Base-by-base conservation (phyloP, 1,139 yeast genomes). In the Nakaseomyces delphensis region DNA sequence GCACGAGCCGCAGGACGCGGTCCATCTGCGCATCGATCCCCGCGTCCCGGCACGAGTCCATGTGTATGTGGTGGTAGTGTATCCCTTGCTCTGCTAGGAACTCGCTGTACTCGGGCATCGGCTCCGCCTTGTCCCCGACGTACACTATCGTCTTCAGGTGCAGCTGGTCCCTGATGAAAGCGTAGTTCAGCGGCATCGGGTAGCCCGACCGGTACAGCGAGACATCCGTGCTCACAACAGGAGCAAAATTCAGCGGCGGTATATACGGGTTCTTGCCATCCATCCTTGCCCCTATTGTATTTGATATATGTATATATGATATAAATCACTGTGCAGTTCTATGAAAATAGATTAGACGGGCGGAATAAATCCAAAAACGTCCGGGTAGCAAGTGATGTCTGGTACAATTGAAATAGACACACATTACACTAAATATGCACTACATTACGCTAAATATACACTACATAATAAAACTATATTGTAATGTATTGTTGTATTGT, bases 191-290 rank as follows among this genome's bases (percentile, higher is more conserved):
- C 0, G 84, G 83, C 68, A 86, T 83, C 3, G 98, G 98, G 57
- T 87, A 94, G 3, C 98, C 98, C 2, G 94, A 82, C 28, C 98
- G 69, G 61, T 87, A 91, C 14, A 91, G 76, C 4, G 85, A 79
- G 46, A 84, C 89, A 50, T 85, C 95, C 3, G 63, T 55, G 37
- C 63, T 58, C 10, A 60, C 55, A 1, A 89, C 95, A 15, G 85
- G 74, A 1, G 95, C 77, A 58, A 89, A 89, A 64, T 87, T 87
- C 52, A 91, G 70, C 2, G 98, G 98, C 2, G 98, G 97, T 6
- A 86, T 94, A 49, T 68, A 71, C 38, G 60, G 59, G 28, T 16
- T 31, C 40, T 14, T 11, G 24, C 24, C 14, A 25, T 20, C 37
- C 37, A n/a, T 20, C 20, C 27, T n/a, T n/a, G n/a, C n/a, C n/a